Percentiles rank a stretch among this genome's conserved stretches.
These are phyloP conservation scores for Leishmania major DNA, from an alignment of 208 protist species.

Conservation along the genomic window DNA sequence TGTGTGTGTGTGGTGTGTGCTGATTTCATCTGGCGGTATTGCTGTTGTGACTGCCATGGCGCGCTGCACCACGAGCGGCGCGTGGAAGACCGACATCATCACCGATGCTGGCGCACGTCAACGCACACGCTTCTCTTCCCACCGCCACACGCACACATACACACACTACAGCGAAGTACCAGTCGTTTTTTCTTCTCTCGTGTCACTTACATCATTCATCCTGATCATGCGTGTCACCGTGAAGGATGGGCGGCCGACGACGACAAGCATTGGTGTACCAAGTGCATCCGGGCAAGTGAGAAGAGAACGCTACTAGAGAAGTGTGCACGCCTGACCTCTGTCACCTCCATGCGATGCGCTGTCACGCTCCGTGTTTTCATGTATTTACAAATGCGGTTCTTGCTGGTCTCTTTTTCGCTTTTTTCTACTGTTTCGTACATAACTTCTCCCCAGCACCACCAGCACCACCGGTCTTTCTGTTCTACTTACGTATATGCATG, in stretches of 20 bases:
- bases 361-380: slow-evolving; percentile 1
- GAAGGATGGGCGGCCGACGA: background rate
- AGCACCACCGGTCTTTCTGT: no score
- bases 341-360: background rate
- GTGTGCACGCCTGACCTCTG: background rate
- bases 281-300: background rate
- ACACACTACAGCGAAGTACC: background rate
- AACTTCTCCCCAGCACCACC: background rate
- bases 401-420: background rate
- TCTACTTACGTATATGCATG: no score
- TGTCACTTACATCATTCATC: slow-evolving; percentile 1
- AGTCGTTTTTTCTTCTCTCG: slow-evolving; percentile 13
- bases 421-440: slow-evolving; percentile 2
- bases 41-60: background rate
- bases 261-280: background rate
- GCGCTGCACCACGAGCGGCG: background rate
- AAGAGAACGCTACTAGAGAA: background rate
- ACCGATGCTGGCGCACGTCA: background rate
- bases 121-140: background rate
- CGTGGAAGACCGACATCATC: background rate
- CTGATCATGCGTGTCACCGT: background rate
- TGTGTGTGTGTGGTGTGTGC: background rate
- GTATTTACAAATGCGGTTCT: background rate
- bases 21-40: background rate
- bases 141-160: background rate